Evolutionary conservation across 2,329 filamentous ascomycete genomes (phyloP).

Genomic region (Calonectria pteridis): DNA sequence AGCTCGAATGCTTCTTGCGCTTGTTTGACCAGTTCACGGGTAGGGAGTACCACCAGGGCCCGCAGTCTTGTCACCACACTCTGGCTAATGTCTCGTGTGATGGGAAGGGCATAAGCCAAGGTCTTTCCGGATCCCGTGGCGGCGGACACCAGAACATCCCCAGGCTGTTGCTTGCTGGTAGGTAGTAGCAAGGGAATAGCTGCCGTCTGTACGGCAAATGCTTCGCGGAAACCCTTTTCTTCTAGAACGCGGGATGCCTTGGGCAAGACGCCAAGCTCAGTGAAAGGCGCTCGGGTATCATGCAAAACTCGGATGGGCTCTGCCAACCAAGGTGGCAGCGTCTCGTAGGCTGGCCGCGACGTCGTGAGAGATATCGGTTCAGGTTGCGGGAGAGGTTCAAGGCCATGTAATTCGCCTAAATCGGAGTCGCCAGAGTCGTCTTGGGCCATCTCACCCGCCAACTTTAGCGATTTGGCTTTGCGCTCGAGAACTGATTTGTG

Average conservation of each 20-base stretch:
- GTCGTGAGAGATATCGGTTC: conserved; percentile 68
- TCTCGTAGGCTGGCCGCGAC: conserved; percentile 77
- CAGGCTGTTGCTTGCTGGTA: conserved; percentile 69
- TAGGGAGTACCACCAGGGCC: conserved; percentile 89
- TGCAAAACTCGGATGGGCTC: conserved; percentile 78
- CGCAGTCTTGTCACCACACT: conserved; percentile 75
- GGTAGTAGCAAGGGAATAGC: conserved; percentile 84
- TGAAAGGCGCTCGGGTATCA: conserved; percentile 71
- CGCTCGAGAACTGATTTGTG: conserved; percentile 68
- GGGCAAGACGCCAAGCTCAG: conserved; percentile 70
- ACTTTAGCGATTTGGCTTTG: conserved; percentile 66
- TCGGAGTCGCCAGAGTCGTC: conserved; percentile 50
- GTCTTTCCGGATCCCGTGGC: conserved; percentile 98
- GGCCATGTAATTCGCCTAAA: conserved; percentile 70
- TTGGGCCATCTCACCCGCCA: conserved; percentile 56
- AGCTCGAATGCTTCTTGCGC: conserved; percentile 83
- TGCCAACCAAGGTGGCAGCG: conserved; percentile 84
- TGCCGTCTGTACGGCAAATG: conserved; percentile 58
- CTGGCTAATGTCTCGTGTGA: conserved; percentile 81
- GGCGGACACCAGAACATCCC: conserved; percentile 90
- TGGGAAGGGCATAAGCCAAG: conserved; percentile 87
- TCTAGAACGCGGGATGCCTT: conserved; percentile 73
- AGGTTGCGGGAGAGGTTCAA: conserved; percentile 87
- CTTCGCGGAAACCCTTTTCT: conserved; percentile 63
- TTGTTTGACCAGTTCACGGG: conserved; percentile 89